Percentiles rank a stretch among this genome's conserved stretches.
These are phyloP conservation scores for Cunninghamia lanceolata DNA, from an alignment of 75 land plant genomes.

Conservation along the genomic window DNA sequence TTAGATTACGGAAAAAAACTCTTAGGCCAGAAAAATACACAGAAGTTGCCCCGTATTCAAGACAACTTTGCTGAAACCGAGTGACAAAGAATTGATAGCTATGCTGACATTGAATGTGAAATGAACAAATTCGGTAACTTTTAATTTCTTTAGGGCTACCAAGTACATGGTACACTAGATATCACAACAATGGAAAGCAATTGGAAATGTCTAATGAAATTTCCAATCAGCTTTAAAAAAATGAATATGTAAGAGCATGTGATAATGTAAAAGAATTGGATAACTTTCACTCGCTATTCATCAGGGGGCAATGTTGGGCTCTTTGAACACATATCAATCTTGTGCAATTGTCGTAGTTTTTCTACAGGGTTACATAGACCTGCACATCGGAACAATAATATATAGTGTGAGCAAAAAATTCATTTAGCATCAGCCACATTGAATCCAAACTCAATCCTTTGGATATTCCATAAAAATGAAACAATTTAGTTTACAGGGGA, in stretches of 20 bases:
- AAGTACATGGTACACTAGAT: neutral
- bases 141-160: neutral
- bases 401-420: neutral
- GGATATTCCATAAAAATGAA: neutral
- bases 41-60: neutral
- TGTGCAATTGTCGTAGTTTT: constrained; percentile 58
- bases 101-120: neutral
- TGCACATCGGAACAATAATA: constrained; percentile 23
- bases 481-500: neutral
- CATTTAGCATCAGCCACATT: neutral
- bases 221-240: constrained; percentile 2
- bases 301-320: constrained; percentile 63
- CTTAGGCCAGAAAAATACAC: neutral
- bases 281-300: constrained; percentile 7
- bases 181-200: constrained; percentile 1
- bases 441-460: neutral
- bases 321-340: constrained; percentile 56
- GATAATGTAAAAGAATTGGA: constrained; percentile 7
- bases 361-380: constrained; percentile 62
- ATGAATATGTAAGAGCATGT: neutral
- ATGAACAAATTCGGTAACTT: neutral
- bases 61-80: neutral
- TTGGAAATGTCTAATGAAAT: neutral
- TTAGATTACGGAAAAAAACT: neutral
- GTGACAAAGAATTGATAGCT: neutral